Conservation (phyloP, 2,329 filamentous ascomycete genomes). For the Phaeosphaeria sp. region DNA sequence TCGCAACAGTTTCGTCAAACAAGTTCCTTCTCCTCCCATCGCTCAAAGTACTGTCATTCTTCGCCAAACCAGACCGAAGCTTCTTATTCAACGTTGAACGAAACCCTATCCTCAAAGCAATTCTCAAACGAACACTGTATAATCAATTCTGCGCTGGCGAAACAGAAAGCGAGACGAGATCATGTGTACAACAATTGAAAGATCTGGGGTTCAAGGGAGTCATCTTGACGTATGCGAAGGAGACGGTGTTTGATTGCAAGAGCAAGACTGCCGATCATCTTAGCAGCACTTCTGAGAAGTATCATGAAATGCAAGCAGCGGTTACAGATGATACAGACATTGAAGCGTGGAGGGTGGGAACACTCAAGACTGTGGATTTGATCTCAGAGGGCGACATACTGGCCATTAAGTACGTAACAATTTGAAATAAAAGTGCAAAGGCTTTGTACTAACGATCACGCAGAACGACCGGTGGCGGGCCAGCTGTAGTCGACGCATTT, state of each 20-base stretch:
- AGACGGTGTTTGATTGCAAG: constrained; percentile 58
- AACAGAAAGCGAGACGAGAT: constrained; percentile 69
- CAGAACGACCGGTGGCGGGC: constrained; percentile 55
- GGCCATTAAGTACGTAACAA: constrained; percentile 35
- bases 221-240: constrained; percentile 82
- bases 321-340: constrained; percentile 39
- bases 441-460: constrained; percentile 12
- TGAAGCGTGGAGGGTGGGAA: constrained; percentile 41
- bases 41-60: constrained; percentile 48
- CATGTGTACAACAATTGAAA: constrained; percentile 67
- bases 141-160: constrained; percentile 90
- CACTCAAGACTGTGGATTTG: constrained; percentile 36
- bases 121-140: constrained; percentile 84
- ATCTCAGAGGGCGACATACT: constrained; percentile 41
- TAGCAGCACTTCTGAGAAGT: constrained; percentile 19
- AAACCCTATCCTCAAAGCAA: constrained; percentile 73
- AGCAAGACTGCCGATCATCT: constrained; percentile 25
- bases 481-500: constrained; percentile 49
- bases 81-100: constrained; percentile 67
- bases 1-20: constrained; percentile 58
- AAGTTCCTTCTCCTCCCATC: constrained; percentile 50
- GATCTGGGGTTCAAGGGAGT: constrained; percentile 82
- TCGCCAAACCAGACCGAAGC: constrained; percentile 46
- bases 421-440: not conserved
- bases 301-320: constrained; percentile 3